phyloP scores from a whole-genome alignment of 2,329 filamentous ascomycete species.

The Didymella pomorum region DNA sequence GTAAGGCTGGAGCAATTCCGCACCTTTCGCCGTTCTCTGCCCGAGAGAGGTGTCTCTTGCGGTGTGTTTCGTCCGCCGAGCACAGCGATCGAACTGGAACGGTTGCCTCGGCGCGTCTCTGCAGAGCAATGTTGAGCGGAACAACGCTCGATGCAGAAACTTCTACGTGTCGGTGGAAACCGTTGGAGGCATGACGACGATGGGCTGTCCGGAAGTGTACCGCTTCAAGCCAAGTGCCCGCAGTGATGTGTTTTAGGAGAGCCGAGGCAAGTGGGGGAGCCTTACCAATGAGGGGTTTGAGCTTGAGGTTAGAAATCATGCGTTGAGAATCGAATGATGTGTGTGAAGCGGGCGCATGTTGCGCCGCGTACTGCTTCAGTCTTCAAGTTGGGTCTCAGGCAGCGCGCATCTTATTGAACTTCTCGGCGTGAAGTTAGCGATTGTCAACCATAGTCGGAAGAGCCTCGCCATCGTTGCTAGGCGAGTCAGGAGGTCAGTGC shows the following conservation, averaged over 20 bases:
- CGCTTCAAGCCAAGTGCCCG: conserved; percentile 27
- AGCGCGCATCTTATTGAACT: not conserved
- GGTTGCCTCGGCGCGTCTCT: conserved; percentile 10
- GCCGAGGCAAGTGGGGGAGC: conserved; percentile 39
- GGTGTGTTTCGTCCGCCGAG: conserved; percentile 17
- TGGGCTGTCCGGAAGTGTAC: conserved; percentile 25
- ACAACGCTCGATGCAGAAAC: conserved; percentile 20
- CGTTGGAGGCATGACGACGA: conserved; percentile 29
- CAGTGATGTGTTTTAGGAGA: conserved; percentile 18
- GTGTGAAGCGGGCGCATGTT: not conserved
- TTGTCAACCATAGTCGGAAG: not conserved
- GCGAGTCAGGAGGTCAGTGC: conserved; percentile 14
- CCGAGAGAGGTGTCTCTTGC: conserved; percentile 10
- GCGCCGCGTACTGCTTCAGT: not conserved
- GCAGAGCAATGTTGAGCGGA: conserved; percentile 7
- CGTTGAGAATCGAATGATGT: not conserved
- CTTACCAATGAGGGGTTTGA: conserved; percentile 21
- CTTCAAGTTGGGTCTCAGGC: not conserved
- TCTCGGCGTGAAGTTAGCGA: not conserved
- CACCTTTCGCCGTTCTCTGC: conserved; percentile 16
- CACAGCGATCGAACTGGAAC: conserved; percentile 1
- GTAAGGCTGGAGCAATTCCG: conserved; percentile 3
- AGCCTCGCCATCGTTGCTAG: conserved; percentile 1
- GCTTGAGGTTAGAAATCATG: not conserved
- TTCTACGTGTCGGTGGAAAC: conserved; percentile 24